Percentiles rank a stretch among this genome's conserved stretches.
Conservation (phyloP, 139 green algal species). For the Nannochloris sp. region DNA sequence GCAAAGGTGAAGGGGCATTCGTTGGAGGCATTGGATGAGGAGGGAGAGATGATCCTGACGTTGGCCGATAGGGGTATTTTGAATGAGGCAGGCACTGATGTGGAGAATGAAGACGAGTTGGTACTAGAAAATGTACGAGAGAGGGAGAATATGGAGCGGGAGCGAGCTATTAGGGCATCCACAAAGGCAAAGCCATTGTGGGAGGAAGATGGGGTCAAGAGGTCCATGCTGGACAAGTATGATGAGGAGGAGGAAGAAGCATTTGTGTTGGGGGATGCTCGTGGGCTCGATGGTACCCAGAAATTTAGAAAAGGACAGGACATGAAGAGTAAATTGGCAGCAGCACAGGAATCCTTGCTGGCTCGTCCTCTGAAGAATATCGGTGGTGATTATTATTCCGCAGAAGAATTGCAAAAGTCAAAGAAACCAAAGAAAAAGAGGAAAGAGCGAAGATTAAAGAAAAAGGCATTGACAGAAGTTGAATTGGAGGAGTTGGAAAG, state of each 20-base stretch:
- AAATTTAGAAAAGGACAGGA: constrained; percentile 42
- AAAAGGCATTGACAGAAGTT: constrained; percentile 45
- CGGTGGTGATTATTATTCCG: constrained; percentile 57
- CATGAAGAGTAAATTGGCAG: constrained; percentile 45
- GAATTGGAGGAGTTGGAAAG: constrained; percentile 44
- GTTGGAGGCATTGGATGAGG: constrained; percentile 51
- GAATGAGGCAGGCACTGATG: constrained; percentile 48
- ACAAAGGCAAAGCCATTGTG: constrained; percentile 68
- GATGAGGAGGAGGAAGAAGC: constrained; percentile 74
- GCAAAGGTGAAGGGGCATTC: constrained; percentile 46
- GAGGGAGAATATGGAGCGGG: constrained; percentile 60
- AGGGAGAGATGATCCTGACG: constrained; percentile 74
- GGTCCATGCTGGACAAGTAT: constrained; percentile 72
- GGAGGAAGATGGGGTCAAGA: constrained; percentile 63
- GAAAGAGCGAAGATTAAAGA: constrained; percentile 66
- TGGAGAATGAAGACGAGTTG: constrained; percentile 49
- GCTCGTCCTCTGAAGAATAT: constrained; percentile 1
- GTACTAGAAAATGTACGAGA: constrained; percentile 75
- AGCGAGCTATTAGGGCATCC: constrained; percentile 51
- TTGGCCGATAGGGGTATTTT: constrained; percentile 71
- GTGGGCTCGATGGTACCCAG: constrained; percentile 12
- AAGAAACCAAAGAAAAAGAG: constrained; percentile 57
- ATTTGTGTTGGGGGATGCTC: constrained; percentile 34
- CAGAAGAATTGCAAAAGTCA: constrained; percentile 47
- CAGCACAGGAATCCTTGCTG: constrained; percentile 10